phyloP scores from a whole-genome alignment of 2,329 filamentous ascomycete genomes.

The Microdochium bolleyi region DNA sequence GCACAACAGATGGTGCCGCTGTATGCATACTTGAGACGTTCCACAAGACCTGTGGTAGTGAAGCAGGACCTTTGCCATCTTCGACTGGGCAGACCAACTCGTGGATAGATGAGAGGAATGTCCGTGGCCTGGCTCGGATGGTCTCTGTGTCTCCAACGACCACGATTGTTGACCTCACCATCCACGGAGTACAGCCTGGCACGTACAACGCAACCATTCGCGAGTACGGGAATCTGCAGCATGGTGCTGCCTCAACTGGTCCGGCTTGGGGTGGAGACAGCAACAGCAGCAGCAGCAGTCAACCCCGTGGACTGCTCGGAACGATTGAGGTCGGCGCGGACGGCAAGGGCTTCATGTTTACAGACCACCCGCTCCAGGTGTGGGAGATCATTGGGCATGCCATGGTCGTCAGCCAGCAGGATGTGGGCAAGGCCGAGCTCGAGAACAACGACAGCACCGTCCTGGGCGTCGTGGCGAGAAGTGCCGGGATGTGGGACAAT shows the following conservation, averaged over 20 bases:
- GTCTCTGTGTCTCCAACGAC: conserved; percentile 75
- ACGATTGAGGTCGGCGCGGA: conserved; percentile 66
- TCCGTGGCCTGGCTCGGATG: conserved; percentile 85
- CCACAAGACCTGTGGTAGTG: conserved; percentile 46
- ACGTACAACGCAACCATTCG: conserved; percentile 79
- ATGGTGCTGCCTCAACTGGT: conserved; percentile 75
- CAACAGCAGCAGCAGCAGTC: conserved; percentile 19
- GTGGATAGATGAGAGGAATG: conserved; percentile 38
- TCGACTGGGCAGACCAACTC: conserved; percentile 6
- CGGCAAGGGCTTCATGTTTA: conserved; percentile 71
- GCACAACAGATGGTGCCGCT: conserved; percentile 80
- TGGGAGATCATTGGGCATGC: conserved; percentile 96
- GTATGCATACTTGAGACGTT: conserved; percentile 93
- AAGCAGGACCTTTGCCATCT: conserved; percentile 16
- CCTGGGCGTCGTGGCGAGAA: conserved; percentile 88
- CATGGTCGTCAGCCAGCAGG: conserved; percentile 70
- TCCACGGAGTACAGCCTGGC: conserved; percentile 74
- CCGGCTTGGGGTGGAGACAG: conserved; percentile 60
- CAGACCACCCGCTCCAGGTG: conserved; percentile 76
- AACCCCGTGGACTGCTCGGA: conserved; percentile 54
- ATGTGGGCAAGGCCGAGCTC: conserved; percentile 50
- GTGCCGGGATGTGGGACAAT: conserved; percentile 97
- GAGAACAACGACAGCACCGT: conserved; percentile 77
- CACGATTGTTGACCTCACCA: conserved; percentile 80
- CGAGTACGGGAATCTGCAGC: conserved; percentile 77